Base-by-base conservation (phyloP, 1,284 basidiomycete species). In the Puccinia hordei region DNA sequence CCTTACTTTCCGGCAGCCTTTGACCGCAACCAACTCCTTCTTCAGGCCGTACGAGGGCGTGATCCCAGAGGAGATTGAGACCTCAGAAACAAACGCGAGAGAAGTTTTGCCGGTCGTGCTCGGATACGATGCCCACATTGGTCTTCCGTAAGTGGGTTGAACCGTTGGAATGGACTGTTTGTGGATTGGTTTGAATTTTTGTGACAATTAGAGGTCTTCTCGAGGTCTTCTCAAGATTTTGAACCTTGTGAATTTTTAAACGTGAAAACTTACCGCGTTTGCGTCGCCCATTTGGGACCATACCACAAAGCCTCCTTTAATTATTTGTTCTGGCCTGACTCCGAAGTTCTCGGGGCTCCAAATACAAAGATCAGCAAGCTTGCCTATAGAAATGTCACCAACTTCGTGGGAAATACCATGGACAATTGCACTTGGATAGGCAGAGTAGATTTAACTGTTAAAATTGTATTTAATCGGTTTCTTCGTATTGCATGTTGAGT, bases 281-380 rank as follows among this genome's bases (percentile, higher is more conserved):
- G 84, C 82, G 71, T 84, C 84, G 3, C 85, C 84, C 79, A 85
- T 84, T 79, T 93, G 91, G 0, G 93, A 91, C 90, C 92, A 95
- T 4, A 89, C 93, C 82, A 98, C 96, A 38, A 96, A 91, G 41
- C 96, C 96, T 22, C 93, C 94, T 86, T 99, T 98, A 83, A 98
- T 88, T 17, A 98, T 91, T 90, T 93, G 92, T 84, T 96, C 92
- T 0, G 96, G 95, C 83, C 93, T 92, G 0, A 91, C 88, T 0
- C 95, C 96, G 86, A 99, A 99, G 85, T 92, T 91, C 85, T 92
- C 91, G 0, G 95, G 95, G 85, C 91, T 91, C 94, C 96, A 99
- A 4, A 99, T 88, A 0, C 97, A 94, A 53, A 99, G 88, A 86
- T 99, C 96, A 0, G 96, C 97, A 44, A 98, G 88, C 73, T 90